phyloP scores from a whole-genome alignment of 108 stramenopile genomes.

The Cyclotella baltica region DNA sequence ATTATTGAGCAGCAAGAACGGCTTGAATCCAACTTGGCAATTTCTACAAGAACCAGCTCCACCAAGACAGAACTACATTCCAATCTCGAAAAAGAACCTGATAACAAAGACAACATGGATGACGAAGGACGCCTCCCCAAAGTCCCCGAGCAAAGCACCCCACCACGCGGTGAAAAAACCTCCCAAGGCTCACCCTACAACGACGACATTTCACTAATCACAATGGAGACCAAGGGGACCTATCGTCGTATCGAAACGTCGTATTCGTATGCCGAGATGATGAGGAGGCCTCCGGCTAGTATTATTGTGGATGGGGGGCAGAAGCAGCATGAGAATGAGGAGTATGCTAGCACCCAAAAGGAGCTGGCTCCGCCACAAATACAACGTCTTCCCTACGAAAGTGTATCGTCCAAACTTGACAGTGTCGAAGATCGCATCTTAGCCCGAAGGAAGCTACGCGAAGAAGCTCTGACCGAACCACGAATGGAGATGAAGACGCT shows the following conservation, averaged over 20 bases:
- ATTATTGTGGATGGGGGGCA: conserved; percentile 45
- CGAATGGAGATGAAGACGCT: background rate
- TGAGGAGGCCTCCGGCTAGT: conserved; percentile 50
- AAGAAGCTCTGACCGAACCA: conserved; percentile 16
- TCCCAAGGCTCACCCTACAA: conserved; percentile 13
- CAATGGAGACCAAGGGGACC: conserved; percentile 55
- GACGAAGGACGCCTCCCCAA: conserved; percentile 11
- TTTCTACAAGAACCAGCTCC: conserved; percentile 7
- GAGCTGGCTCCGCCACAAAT: conserved; percentile 26
- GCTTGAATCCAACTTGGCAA: background rate
- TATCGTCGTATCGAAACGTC: conserved; percentile 1
- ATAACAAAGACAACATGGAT: background rate
- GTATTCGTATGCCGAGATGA: conserved; percentile 37
- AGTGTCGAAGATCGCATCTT: conserved; percentile 51
- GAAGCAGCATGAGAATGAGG: background rate
- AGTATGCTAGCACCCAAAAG: conserved; percentile 6
- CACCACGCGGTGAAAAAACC: background rate
- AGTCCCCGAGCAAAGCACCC: background rate
- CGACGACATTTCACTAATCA: conserved; percentile 52
- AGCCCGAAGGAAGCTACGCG: conserved; percentile 32
- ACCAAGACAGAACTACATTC: conserved; percentile 16
- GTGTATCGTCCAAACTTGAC: conserved; percentile 32
- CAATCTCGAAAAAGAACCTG: background rate
- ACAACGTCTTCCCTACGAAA: conserved; percentile 25
- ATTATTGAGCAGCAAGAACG: background rate